phyloP scores from a whole-genome alignment of 345 rosid species.

The Acer yangbiense region DNA sequence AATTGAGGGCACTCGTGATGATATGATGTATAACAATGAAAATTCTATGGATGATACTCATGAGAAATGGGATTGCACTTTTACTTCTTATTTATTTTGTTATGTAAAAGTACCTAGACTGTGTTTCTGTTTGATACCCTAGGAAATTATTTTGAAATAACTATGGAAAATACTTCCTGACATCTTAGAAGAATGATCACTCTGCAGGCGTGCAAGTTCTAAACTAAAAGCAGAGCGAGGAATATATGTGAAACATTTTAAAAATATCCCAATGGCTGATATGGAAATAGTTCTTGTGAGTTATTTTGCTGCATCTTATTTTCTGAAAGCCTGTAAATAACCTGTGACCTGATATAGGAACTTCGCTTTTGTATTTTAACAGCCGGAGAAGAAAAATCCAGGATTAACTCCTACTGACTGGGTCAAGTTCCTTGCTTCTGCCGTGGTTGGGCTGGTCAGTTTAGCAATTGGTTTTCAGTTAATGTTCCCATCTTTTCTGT shows the following conservation, averaged over 20 bases:
- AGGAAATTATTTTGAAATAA: slow-evolving; percentile 4
- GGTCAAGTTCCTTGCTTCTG: slow-evolving; percentile 90
- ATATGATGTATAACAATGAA: slow-evolving; percentile 1
- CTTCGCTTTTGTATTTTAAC: slow-evolving; percentile 26
- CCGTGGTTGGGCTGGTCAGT: slow-evolving; percentile 93
- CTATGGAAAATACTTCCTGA: background rate
- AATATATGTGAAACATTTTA: slow-evolving; percentile 90
- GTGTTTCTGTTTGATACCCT: slow-evolving; percentile 1
- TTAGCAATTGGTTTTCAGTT: slow-evolving; percentile 3
- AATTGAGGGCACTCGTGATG: background rate
- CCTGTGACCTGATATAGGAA: slow-evolving; percentile 22
- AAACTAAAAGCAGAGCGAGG: slow-evolving; percentile 61
- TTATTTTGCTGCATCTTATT: slow-evolving; percentile 13
- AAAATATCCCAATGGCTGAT: slow-evolving; percentile 98
- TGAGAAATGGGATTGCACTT: background rate
- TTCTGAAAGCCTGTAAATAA: slow-evolving; percentile 7
- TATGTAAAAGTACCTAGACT: background rate
- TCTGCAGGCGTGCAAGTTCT: slow-evolving; percentile 68
- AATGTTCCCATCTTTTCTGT: background rate
- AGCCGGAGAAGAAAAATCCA: slow-evolving; percentile 99
- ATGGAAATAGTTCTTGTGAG: slow-evolving; percentile 97
- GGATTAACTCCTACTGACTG: slow-evolving; percentile 98
- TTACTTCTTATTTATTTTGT: background rate
- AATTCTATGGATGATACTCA: slow-evolving; percentile 3
- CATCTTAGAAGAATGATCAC: slow-evolving; percentile 23